Conservation (phyloP, 768 basidiomycete species). For the Pleurotus djamor region DNA sequence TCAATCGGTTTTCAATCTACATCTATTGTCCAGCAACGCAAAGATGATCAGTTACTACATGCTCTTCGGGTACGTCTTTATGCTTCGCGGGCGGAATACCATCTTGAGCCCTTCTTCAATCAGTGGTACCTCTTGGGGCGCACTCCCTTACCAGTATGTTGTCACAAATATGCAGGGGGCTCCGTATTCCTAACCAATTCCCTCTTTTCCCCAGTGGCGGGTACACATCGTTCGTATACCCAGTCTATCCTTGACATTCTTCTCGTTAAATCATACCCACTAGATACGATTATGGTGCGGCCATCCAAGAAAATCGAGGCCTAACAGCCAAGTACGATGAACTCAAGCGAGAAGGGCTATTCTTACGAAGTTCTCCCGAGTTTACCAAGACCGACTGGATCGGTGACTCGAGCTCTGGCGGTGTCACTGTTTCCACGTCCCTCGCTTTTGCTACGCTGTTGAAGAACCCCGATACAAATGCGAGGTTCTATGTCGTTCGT, state of each 20-base stretch:
- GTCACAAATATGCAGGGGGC: neutral
- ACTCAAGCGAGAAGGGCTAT: conserved; percentile 76
- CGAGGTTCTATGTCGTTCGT: conserved; percentile 70
- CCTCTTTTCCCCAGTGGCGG: conserved; percentile 39
- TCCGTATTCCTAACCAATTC: neutral
- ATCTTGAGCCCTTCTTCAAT: neutral
- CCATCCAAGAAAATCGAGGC: conserved; percentile 66
- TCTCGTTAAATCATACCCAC: conserved; percentile 13
- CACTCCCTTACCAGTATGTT: conserved; percentile 58
- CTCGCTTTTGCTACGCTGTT: conserved; percentile 62
- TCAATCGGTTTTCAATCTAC: conserved; percentile 75
- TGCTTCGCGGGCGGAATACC: neutral
- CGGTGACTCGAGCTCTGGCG: conserved; percentile 54
- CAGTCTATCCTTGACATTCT: conserved; percentile 7
- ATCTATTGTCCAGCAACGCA: conserved; percentile 78
- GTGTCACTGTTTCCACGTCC: conserved; percentile 34
- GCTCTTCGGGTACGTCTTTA: conserved; percentile 62
- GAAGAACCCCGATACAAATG: conserved; percentile 62
- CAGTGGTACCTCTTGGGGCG: conserved; percentile 87
- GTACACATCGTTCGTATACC: conserved; percentile 24
- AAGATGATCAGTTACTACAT: conserved; percentile 87
- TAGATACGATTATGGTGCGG: conserved; percentile 84
- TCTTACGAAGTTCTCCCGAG: conserved; percentile 75
- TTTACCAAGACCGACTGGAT: conserved; percentile 81
- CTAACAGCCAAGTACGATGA: conserved; percentile 72